These are phyloP conservation scores for Paxillus ammoniavirescens DNA, from an alignment of 768 basidiomycete genomes.

Conservation along the genomic window DNA sequence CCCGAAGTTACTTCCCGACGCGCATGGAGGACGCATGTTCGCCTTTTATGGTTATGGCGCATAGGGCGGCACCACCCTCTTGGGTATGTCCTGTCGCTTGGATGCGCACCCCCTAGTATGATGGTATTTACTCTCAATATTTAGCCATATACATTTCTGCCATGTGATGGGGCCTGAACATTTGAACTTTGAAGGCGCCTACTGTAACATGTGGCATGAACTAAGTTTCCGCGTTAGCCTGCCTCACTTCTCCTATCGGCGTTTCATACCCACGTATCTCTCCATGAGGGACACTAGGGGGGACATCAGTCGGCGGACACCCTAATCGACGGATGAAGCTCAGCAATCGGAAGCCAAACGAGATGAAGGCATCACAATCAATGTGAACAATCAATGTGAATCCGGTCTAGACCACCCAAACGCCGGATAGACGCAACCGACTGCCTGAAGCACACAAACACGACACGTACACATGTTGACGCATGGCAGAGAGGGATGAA, in stretches of 20 bases:
- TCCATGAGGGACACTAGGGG: neutral
- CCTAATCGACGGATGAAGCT: neutral
- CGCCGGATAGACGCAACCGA: neutral
- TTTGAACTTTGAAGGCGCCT: too few relatives aligned
- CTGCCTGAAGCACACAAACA: neutral
- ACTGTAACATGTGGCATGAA: neutral
- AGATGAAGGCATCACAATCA: conserved; percentile 12
- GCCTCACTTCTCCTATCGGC: neutral
- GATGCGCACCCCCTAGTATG: neutral
- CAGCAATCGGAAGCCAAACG: neutral
- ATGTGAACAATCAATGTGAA: conserved; percentile 1
- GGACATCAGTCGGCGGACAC: neutral
- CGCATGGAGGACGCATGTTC: conserved; percentile 37
- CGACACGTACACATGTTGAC: neutral
- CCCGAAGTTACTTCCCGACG: conserved; percentile 24
- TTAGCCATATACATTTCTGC: conserved; percentile 3
- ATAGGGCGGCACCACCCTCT: conserved; percentile 11
- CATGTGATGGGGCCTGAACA: neutral
- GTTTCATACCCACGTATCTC: neutral
- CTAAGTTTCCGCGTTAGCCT: neutral
- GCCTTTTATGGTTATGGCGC: conserved; percentile 30
- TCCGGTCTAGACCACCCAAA: conserved; percentile 15
- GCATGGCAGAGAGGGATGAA: conserved; percentile 7
- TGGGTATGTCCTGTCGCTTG: conserved; percentile 17
- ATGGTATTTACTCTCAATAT: neutral